Conservation (phyloP, 345 rosid species). For the Salix koriyanagi region DNA sequence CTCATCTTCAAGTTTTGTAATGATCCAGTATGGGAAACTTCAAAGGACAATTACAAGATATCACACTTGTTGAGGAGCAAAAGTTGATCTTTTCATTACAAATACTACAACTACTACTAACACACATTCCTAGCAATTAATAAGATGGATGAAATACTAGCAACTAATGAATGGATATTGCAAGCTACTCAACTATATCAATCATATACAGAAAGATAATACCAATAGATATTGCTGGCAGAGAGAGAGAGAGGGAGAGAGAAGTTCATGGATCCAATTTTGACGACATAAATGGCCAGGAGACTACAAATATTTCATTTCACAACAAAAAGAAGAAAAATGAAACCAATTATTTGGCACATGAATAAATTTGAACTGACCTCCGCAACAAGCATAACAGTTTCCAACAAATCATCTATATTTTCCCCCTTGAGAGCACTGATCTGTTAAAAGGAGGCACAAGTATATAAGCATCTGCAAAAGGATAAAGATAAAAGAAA, state of each 20-base stretch:
- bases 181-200: not conserved
- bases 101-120: not conserved
- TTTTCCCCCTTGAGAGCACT: conserved; percentile 95
- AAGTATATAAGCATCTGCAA: conserved; percentile 21
- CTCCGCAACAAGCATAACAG: conserved; percentile 98
- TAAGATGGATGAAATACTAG: not conserved
- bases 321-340: not conserved
- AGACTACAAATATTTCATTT: too few species aligned
- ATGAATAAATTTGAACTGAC: conserved; percentile 38
- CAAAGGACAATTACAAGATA: not conserved
- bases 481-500: conserved; percentile 21
- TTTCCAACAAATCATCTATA: conserved; percentile 81
- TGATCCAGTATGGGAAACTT: not conserved
- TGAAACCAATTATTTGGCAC: conserved; percentile 4
- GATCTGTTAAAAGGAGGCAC: conserved; percentile 52
- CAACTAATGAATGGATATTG: not conserved
- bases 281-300: not conserved
- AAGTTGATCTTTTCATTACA: not conserved
- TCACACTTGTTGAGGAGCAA: not conserved
- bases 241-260: too few species aligned
- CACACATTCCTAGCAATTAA: not conserved
- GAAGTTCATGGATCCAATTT: not conserved
- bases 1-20: not conserved
- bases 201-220: not conserved
- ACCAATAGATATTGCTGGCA: not conserved